Percentiles rank a stretch among this genome's conserved stretches.
phyloP scores from a whole-genome alignment of 1,284 basidiomycete genomes.

The Ceratobasidium sp. region DNA sequence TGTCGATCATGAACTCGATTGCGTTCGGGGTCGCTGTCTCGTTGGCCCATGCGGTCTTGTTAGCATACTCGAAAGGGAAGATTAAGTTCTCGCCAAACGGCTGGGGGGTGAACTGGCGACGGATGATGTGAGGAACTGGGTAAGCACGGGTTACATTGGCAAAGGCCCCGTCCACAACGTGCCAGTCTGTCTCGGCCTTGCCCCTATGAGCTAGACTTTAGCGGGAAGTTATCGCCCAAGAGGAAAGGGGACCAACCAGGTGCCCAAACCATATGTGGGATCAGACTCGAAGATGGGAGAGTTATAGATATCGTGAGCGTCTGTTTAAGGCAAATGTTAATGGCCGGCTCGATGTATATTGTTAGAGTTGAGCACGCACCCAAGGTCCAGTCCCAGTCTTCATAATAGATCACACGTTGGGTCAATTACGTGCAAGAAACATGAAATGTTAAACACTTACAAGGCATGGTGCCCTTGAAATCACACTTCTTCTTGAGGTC shows the following conservation, averaged over 20 bases:
- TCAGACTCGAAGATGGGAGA: slow-evolving; percentile 41
- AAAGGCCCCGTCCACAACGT: slow-evolving; percentile 46
- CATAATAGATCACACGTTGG: not conserved
- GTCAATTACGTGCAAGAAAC: not conserved
- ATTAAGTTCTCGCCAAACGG: slow-evolving; percentile 43
- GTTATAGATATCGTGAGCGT: slow-evolving; percentile 36
- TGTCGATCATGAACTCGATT: slow-evolving; percentile 40
- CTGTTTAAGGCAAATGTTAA: slow-evolving; percentile 6
- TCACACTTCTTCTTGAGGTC: slow-evolving; percentile 20
- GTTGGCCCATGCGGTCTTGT: slow-evolving; percentile 43
- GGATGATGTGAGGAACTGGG: slow-evolving; percentile 44
- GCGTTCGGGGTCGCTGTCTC: slow-evolving; percentile 43
- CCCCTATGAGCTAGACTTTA: slow-evolving; percentile 41
- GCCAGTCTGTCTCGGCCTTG: slow-evolving; percentile 28
- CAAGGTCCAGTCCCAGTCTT: slow-evolving; percentile 35
- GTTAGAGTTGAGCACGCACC: not conserved
- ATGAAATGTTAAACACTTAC: not conserved
- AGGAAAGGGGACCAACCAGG: slow-evolving; percentile 3
- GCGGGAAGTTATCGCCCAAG: slow-evolving; percentile 15
- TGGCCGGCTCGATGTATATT: not conserved
- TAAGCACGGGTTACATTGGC: slow-evolving; percentile 41
- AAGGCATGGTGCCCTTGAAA: slow-evolving; percentile 33
- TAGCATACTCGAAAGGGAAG: slow-evolving; percentile 44
- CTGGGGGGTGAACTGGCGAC: slow-evolving; percentile 43
- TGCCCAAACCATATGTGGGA: slow-evolving; percentile 33